phyloP scores from a whole-genome alignment of 352 stramenopile genomes.

The Globisporangium cystogenes region DNA sequence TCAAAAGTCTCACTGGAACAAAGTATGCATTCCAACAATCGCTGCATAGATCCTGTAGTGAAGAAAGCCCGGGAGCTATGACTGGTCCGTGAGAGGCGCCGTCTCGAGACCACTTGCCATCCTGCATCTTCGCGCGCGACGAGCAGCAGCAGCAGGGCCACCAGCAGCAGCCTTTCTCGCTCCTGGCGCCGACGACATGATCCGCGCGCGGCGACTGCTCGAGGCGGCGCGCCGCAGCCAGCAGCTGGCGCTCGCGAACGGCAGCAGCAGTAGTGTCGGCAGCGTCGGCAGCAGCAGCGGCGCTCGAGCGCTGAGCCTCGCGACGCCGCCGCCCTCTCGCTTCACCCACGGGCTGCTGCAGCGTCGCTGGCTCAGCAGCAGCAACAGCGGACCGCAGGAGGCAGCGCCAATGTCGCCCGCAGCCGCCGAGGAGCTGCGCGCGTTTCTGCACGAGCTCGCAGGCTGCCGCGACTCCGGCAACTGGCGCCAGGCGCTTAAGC shows the following conservation, averaged over 20 bases:
- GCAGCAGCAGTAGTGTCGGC: background rate
- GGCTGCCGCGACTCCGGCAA: slow-evolving; percentile 54
- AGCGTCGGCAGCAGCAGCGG: background rate
- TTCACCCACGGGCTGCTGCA: slow-evolving; percentile 1
- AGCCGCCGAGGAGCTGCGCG: slow-evolving; percentile 6
- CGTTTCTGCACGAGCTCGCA: slow-evolving; percentile 33
- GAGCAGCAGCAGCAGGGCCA: too few relatives aligned
- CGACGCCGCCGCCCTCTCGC: slow-evolving; percentile 2
- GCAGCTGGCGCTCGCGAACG: slow-evolving; percentile 15
- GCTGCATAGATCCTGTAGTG: too few relatives aligned
- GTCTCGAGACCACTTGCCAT: too few relatives aligned
- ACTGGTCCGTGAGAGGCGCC: too few relatives aligned
- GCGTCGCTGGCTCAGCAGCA: slow-evolving; percentile 11
- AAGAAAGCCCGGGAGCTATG: too few relatives aligned
- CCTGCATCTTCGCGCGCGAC: too few relatives aligned
- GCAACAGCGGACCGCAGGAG: background rate
- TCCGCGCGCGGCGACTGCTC: slow-evolving; percentile 20
- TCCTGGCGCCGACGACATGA: slow-evolving; percentile 10
- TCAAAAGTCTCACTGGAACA: too few relatives aligned
- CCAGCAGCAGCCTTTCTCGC: too few relatives aligned
- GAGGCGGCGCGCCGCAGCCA: slow-evolving; percentile 10
- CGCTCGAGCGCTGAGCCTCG: background rate
- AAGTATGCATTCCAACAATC: too few relatives aligned
- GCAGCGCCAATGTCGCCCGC: background rate
- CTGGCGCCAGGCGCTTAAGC: slow-evolving; percentile 67